Conservation (phyloP, 306 rosid species). For the Castanea mollissima region DNA sequence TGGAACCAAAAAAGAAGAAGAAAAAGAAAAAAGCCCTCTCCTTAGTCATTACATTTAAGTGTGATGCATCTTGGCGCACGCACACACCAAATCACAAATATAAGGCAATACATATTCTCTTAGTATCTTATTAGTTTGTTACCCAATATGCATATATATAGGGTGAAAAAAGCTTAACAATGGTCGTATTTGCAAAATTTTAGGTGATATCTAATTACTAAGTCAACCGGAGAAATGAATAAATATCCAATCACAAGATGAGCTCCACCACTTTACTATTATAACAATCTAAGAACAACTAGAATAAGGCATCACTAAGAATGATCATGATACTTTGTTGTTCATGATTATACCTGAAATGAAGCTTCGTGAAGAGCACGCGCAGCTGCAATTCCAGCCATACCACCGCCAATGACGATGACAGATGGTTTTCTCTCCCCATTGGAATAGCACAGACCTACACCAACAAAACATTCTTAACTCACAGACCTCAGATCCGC, state of each 20-base stretch:
- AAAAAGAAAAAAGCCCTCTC: background rate
- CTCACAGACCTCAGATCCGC: constrained; percentile 6
- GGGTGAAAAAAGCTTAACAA: background rate
- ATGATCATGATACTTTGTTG: background rate
- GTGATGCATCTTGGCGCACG: background rate
- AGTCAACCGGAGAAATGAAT: background rate
- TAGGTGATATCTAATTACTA: background rate
- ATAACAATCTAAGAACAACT: background rate
- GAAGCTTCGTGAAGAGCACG: constrained; percentile 91
- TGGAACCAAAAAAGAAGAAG: constrained; percentile 22
- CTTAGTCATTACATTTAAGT: background rate
- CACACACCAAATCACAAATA: background rate
- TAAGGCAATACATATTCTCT: background rate
- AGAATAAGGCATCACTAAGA: background rate
- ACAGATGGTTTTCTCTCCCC: constrained; percentile 77
- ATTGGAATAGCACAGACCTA: constrained; percentile 54
- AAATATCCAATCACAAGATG: background rate
- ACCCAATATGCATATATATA: background rate
- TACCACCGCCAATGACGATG: constrained; percentile 90
- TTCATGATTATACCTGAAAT: constrained; percentile 56
- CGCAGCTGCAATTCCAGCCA: constrained; percentile 94
- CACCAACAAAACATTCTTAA: constrained; percentile 11
- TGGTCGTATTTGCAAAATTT: background rate
- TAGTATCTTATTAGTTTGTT: background rate
- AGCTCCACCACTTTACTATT: background rate